Evolutionary conservation across 2,329 filamentous ascomycete genomes (phyloP), one percentile per base, ranked within the genome.

Genomic region (Dothideomycetes sp.): DNA sequence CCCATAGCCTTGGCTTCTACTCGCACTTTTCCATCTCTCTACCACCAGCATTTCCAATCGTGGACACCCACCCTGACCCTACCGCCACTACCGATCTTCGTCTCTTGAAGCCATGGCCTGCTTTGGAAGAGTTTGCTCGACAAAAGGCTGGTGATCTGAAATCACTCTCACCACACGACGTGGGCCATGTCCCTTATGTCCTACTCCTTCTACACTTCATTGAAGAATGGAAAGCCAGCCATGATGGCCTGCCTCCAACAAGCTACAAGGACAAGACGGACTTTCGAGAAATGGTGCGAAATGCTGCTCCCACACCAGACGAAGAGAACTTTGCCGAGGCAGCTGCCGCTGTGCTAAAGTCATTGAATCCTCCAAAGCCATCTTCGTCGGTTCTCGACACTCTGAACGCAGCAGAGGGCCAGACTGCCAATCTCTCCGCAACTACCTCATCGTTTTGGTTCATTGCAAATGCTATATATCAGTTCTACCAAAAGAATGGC

Each of bases 321-420:
- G 91, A 98, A 56, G 91, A 98, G 64, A 98, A 98, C 59, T 98
- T 87, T 54, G 86, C 95, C 45, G 91, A 98, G 61, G 93, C 91
- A 3, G 78, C 80, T 34, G 79, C 77, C 11, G 86, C 88, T 4
- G 87, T 96, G 1, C 69, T 96, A 52, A 94, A 94, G 60, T 84
- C 82, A n/a, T 68, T 98, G 22, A 79, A 81, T 32, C 65, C 70
- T 14, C 77, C 81, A 34, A 73, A 73, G 18, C 60, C 93, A 15
- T 78, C 81, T 31, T 75, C 75, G 33, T 74, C 78, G 3, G 72
- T 94, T 31, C 77, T 73, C 46, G 79, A 89, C 47, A 78, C 96
- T 7, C 89, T 98, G 54, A 72, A 80, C 29, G 79, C 88, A 52
- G 60, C 74, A 12, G 76, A 73, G 61, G 75, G 68, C 49, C 57